Conservation (phyloP, 805 yeast species). For the Yarrowia yakushimensis region DNA sequence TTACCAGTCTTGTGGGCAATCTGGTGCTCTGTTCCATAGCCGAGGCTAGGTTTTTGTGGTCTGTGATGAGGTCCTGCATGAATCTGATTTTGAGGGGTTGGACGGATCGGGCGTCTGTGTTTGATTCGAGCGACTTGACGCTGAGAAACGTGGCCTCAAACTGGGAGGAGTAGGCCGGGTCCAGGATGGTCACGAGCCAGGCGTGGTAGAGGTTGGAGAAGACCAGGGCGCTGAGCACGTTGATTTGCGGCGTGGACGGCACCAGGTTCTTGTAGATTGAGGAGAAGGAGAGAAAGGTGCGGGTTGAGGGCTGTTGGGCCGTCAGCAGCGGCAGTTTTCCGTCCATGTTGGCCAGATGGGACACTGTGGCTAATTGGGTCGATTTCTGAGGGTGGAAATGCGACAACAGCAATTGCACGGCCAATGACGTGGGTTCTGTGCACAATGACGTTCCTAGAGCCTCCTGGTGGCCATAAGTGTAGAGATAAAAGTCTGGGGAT, state of each 20-base stretch:
- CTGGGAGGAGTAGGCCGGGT: neutral
- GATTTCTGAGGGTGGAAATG: neutral
- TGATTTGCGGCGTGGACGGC: neutral
- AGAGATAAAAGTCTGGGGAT: slow-evolving; percentile 3
- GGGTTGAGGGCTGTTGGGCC: slow-evolving; percentile 1
- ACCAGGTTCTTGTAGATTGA: slow-evolving; percentile 18
- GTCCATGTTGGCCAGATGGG: slow-evolving; percentile 24
- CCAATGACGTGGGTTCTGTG: slow-evolving; percentile 37
- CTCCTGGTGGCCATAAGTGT: slow-evolving; percentile 31
- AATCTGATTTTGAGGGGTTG: slow-evolving; percentile 13
- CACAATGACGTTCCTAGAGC: slow-evolving; percentile 30
- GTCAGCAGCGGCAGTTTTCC: slow-evolving; percentile 28
- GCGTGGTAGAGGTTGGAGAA: slow-evolving; percentile 28
- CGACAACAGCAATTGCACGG: slow-evolving; percentile 29
- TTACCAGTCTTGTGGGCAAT: neutral
- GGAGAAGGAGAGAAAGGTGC: slow-evolving; percentile 7
- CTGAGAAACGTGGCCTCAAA: slow-evolving; percentile 26
- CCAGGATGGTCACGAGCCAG: slow-evolving; percentile 29
- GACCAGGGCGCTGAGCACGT: slow-evolving; percentile 24
- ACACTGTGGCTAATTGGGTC: neutral
- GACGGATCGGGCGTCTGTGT: slow-evolving; percentile 7
- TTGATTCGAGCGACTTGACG: slow-evolving; percentile 16
- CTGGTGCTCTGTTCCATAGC: slow-evolving; percentile 1
- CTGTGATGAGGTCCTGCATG: slow-evolving; percentile 10
- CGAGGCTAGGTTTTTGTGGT: neutral